Evolutionary conservation across 208 protist species (phyloP).

Genomic region (Leishmania turanica): DNA sequence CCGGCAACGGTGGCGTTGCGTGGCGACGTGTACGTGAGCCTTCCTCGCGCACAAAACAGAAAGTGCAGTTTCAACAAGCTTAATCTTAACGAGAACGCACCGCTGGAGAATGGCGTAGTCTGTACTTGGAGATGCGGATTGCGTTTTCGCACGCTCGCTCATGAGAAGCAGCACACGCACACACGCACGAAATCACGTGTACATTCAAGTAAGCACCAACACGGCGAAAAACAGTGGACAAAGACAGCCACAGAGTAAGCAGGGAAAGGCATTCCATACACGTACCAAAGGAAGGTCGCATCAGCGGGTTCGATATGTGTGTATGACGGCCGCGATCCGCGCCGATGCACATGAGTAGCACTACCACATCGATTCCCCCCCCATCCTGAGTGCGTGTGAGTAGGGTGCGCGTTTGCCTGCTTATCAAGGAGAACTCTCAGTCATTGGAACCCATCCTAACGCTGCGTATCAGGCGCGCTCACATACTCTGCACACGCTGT

Average conservation of each 20-base stretch:
- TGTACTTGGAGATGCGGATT: too few relatives aligned
- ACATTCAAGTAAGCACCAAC: not conserved
- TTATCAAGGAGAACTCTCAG: not conserved
- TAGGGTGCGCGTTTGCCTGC: not conserved
- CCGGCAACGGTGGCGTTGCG: not conserved
- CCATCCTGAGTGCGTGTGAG: too few relatives aligned
- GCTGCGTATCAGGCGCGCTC: not conserved
- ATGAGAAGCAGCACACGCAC: not conserved
- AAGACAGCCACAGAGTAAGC: not conserved
- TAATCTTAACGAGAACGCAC: not conserved
- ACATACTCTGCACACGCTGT: not conserved
- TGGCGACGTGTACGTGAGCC: not conserved
- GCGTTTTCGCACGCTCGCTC: not conserved
- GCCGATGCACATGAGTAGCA: not conserved
- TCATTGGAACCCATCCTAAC: not conserved
- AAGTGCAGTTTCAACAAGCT: not conserved
- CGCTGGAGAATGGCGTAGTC: not conserved
- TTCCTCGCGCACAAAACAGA: not conserved
- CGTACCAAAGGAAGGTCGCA: not conserved
- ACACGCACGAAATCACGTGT: not conserved
- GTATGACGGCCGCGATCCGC: not conserved
- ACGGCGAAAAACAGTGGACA: not conserved
- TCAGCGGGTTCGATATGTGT: not conserved
- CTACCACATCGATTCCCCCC: not conserved
- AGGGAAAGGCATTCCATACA: not conserved